A percentile compares a stretch with the other conserved stretches of the same genome.
phyloP scores from a whole-genome alignment of 345 rosid genomes.

The Corchorus olitorius region DNA sequence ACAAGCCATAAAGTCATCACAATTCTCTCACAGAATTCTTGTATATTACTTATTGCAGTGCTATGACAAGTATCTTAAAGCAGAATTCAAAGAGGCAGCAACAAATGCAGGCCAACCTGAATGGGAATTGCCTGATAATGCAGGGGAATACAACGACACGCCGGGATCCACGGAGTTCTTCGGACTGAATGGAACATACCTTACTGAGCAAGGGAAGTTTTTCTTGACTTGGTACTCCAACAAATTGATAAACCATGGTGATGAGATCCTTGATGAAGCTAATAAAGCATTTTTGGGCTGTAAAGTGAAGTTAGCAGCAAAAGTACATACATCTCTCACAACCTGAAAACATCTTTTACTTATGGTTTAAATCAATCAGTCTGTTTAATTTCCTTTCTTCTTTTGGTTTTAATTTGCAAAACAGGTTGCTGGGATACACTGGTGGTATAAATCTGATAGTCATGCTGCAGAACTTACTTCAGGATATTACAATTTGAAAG shows the following conservation, averaged over 20 bases:
- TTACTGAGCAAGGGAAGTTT: constrained; percentile 59
- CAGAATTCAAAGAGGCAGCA: constrained; percentile 68
- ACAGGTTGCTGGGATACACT: constrained; percentile 86
- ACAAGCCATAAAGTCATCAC: neutral
- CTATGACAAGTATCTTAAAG: constrained; percentile 64
- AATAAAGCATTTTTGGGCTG: constrained; percentile 67
- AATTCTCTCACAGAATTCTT: neutral
- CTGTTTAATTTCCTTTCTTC: neutral
- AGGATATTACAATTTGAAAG: constrained; percentile 67
- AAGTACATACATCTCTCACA: constrained; percentile 43
- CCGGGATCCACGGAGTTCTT: constrained; percentile 70
- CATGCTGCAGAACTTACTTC: constrained; percentile 92
- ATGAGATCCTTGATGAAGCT: constrained; percentile 76
- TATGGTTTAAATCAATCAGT: neutral
- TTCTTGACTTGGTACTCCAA: constrained; percentile 82
- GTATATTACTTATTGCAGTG: constrained; percentile 44
- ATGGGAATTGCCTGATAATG: constrained; percentile 77
- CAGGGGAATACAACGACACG: constrained; percentile 65
- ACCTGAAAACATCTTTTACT: neutral
- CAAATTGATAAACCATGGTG: constrained; percentile 73
- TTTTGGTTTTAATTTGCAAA: constrained; percentile 5
- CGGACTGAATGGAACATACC: constrained; percentile 57
- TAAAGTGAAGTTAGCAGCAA: constrained; percentile 79
- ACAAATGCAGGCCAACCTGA: constrained; percentile 66
- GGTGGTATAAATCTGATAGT: constrained; percentile 76